Percentiles rank a stretch among this genome's conserved stretches.
Evolutionary conservation across 345 rosid genomes (phyloP).

Genomic region (Pelargonium nanum): DNA sequence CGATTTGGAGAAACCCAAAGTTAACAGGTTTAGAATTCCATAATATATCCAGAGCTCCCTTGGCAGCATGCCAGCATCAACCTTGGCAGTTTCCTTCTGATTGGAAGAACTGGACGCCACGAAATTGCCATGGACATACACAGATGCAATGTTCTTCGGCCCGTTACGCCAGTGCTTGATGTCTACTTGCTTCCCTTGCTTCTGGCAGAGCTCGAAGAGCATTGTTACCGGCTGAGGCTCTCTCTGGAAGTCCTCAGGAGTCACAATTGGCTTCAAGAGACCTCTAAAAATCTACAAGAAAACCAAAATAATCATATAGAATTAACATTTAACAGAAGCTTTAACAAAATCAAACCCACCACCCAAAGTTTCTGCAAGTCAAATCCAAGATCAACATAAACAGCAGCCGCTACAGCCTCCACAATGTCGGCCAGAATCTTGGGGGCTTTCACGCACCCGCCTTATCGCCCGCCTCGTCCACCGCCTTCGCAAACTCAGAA

Average conservation of each 20-base stretch:
- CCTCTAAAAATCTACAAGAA: conserved; percentile 47
- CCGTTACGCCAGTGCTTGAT: conserved; percentile 31
- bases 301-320: not conserved
- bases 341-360: conserved; percentile 27
- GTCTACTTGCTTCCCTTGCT: conserved; percentile 41
- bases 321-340: not conserved
- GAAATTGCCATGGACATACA: conserved; percentile 40
- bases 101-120: conserved; percentile 46
- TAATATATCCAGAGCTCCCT: conserved; percentile 41
- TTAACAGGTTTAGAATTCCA: conserved; percentile 12
- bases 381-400: conserved; percentile 45
- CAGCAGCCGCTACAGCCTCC: conserved; percentile 69
- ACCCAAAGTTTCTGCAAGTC: conserved; percentile 58
- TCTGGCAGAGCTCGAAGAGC: conserved; percentile 54
- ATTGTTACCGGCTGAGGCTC: conserved; percentile 65
- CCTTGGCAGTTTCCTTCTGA: conserved; percentile 57
- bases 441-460: conserved; percentile 70
- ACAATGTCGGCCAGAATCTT: conserved; percentile 71
- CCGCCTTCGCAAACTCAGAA: conserved; percentile 40
- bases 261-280: conserved; percentile 61
- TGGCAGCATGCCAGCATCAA: conserved; percentile 60
- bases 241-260: conserved; percentile 35
- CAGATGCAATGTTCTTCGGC: conserved; percentile 25
- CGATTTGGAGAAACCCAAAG: not conserved
- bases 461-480: conserved; percentile 46